Base-by-base conservation (phyloP, 2,329 filamentous ascomycete species). In the Venturia aucupariae region DNA sequence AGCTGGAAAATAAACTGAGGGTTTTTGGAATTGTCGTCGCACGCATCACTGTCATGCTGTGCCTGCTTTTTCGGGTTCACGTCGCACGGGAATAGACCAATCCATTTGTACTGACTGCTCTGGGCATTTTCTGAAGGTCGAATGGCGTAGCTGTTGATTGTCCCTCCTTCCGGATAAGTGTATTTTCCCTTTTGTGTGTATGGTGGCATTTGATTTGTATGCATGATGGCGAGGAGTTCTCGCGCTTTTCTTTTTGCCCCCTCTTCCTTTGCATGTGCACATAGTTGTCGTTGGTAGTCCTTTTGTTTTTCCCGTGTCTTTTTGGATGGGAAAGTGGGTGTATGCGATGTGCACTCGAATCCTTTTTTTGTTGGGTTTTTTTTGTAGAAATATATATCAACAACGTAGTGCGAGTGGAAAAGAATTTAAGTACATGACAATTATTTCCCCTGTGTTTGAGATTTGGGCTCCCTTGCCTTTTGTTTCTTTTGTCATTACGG, bases 321-420 rank as follows among this genome's bases (percentile, higher is more conserved):
- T n/a, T 17, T 57, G 24, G 22, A 17, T 55, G 24, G 13, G 24
- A n/a, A n/a, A 54, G 35, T 32, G 30, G 24, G 24, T 22, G 30
- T 13, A 17, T 51, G 46, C 46, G 44, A 51, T 30, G 46, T n/a
- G 22, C 13, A 41, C 22, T 48, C 19, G 24, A 51, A n/a, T n/a
- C n/a, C n/a, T n/a, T n/a, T n/a, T n/a, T n/a, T n/a, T n/a, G n/a
- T n/a, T n/a, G n/a, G n/a, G n/a, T n/a, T n/a, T n/a, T n/a, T n/a
- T 22, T 27, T 57, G 51, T 57, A 57, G 51, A 57, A 57, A 15
- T 51, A 51, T 51, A 48, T 55, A 57, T 57, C 35, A 38, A 8
- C 13, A 30, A 22, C 15, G 27, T 35, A 57, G 30, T 17, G 51
- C 8, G 30, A 15, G 39, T 41, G 11, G 30, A 57, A n/a, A 19